Evolutionary conservation across 2,329 filamentous ascomycete species (phyloP).

Genomic region (Aspergillus melleus): DNA sequence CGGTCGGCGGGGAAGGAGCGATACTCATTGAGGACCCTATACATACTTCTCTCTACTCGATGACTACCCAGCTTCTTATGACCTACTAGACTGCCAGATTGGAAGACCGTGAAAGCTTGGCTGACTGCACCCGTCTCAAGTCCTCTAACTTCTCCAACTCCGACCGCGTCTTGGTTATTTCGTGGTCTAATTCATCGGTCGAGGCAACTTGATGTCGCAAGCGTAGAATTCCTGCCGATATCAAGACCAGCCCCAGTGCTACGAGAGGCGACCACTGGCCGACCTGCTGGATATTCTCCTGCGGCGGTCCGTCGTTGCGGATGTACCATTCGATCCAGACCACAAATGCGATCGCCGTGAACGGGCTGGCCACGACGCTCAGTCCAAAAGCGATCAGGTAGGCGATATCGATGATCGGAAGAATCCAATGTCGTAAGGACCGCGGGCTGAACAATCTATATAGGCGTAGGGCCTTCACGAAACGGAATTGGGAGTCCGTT

Average conservation of each 20-base stretch:
- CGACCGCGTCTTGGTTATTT: slow-evolving; percentile 25
- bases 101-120: neutral
- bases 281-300: slow-evolving; percentile 31
- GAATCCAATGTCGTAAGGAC: slow-evolving; percentile 14
- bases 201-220: slow-evolving; percentile 30
- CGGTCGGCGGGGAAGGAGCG: too few relatives aligned
- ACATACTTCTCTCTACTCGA: neutral
- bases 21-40: too few relatives aligned
- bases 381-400: slow-evolving; percentile 24
- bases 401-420: slow-evolving; percentile 9
- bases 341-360: slow-evolving; percentile 33
- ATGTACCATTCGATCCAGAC: slow-evolving; percentile 36
- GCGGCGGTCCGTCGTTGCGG: slow-evolving; percentile 27
- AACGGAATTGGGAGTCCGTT: neutral
- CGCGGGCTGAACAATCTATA: slow-evolving; percentile 4
- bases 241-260: slow-evolving; percentile 27
- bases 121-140: neutral
- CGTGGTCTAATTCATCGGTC: slow-evolving; percentile 27
- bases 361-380: slow-evolving; percentile 31
- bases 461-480: neutral
- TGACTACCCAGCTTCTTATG: too few relatives aligned
- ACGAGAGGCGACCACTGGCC: slow-evolving; percentile 33
- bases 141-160: neutral
- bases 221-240: slow-evolving; percentile 28
- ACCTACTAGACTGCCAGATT: neutral